Percentiles rank a stretch among this genome's conserved stretches.
phyloP scores from a whole-genome alignment of 306 rosid genomes.

The Rosa rugosa region DNA sequence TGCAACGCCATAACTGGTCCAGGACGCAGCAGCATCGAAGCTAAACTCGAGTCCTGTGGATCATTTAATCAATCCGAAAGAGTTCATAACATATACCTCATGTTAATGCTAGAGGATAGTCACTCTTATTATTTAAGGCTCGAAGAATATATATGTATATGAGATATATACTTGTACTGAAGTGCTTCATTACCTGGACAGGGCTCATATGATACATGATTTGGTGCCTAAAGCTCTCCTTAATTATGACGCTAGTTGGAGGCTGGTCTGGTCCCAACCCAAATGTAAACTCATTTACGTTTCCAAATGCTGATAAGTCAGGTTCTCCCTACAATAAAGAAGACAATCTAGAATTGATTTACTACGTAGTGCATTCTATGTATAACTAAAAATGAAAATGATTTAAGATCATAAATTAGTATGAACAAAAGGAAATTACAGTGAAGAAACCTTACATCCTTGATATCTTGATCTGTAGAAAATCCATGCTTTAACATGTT shows the following conservation, averaged over 20 bases:
- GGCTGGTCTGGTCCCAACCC: slow-evolving; percentile 23
- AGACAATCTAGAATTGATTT: background rate
- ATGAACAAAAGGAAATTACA: background rate
- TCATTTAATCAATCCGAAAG: background rate
- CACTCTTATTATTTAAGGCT: background rate
- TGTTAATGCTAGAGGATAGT: no score
- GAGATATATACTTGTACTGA: no score
- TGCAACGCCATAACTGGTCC: slow-evolving; percentile 24
- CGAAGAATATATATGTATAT: no score
- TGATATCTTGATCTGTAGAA: slow-evolving; percentile 20
- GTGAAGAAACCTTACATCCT: slow-evolving; percentile 8
- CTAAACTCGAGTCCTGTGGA: slow-evolving; percentile 29
- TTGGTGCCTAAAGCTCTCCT: background rate
- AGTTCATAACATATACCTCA: background rate
- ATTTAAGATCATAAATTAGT: background rate
- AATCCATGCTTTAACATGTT: slow-evolving; percentile 29
- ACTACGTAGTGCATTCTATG: background rate
- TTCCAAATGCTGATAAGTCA: slow-evolving; percentile 24
- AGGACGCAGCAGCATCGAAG: slow-evolving; percentile 33
- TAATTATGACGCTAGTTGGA: slow-evolving; percentile 23
- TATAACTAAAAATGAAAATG: background rate
- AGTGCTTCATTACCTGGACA: slow-evolving; percentile 13
- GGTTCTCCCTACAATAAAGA: slow-evolving; percentile 22
- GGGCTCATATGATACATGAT: slow-evolving; percentile 23
- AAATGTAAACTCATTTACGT: background rate